Conservation (phyloP, 306 rosid genomes). For the Casuarina cunninghamiana region DNA sequence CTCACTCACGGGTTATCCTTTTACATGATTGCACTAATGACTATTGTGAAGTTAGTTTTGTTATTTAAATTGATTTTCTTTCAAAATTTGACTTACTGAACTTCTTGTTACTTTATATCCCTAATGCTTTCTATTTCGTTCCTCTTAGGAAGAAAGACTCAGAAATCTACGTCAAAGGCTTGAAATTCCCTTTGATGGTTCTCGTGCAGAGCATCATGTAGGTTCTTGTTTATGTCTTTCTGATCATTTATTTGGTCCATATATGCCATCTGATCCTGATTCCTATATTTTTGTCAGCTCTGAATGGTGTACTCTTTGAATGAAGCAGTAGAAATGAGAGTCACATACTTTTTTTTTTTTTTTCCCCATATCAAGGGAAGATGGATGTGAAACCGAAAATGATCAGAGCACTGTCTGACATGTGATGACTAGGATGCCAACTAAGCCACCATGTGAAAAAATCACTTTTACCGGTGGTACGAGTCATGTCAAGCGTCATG, state of each 20-base stretch:
- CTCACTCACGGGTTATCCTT: neutral
- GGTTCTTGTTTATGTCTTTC: slow-evolving; percentile 22
- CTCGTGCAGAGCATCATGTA: slow-evolving; percentile 82
- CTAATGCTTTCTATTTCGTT: slow-evolving; percentile 6
- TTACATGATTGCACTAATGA: too few species aligned
- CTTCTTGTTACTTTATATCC: slow-evolving; percentile 1
- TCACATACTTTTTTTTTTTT: neutral
- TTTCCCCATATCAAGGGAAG: neutral
- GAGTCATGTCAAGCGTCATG: neutral
- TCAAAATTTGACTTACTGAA: neutral
- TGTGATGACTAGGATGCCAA: too few species aligned
- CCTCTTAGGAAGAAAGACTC: slow-evolving; percentile 73
- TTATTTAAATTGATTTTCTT: neutral
- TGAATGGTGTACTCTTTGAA: slow-evolving; percentile 1
- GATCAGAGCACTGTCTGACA: neutral
- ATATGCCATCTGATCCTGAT: slow-evolving; percentile 9
- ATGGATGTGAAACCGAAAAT: neutral
- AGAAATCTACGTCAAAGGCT: slow-evolving; percentile 56
- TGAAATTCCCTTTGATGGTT: slow-evolving; percentile 88
- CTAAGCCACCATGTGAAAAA: neutral
- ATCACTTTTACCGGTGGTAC: neutral
- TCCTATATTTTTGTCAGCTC: neutral
- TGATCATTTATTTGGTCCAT: slow-evolving; percentile 7
- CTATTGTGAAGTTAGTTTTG: neutral
- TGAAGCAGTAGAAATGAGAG: neutral